These are phyloP conservation scores for Hyphodiscus sp. DNA, from an alignment of 2,329 filamentous ascomycete genomes.

Conservation along the genomic window DNA sequence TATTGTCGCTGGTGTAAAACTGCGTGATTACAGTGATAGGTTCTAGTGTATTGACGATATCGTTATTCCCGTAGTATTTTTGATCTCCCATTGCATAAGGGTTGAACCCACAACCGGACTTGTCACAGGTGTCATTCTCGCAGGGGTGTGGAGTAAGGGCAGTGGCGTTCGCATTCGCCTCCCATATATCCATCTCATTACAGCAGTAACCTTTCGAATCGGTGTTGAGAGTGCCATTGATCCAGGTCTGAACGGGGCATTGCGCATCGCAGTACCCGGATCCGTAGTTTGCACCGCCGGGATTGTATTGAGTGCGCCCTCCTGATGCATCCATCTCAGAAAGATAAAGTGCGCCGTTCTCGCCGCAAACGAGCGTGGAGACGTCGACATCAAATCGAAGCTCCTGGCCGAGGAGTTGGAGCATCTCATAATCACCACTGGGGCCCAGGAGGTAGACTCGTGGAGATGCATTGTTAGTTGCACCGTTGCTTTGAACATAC, in stretches of 20 bases:
- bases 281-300: constrained; percentile 52
- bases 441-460: constrained; percentile 39
- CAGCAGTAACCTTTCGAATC: constrained; percentile 35
- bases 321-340: constrained; percentile 57
- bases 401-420: constrained; percentile 48
- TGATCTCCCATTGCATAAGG: constrained; percentile 49
- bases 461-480: constrained; percentile 28
- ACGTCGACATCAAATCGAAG: constrained; percentile 58
- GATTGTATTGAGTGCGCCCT: constrained; percentile 43
- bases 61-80: constrained; percentile 47
- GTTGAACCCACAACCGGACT: constrained; percentile 55
- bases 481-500: not conserved
- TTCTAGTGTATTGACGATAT: constrained; percentile 44
- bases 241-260: constrained; percentile 32
- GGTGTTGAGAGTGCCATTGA: not conserved
- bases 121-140: constrained; percentile 42
- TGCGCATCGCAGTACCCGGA: constrained; percentile 60
- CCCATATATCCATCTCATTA: constrained; percentile 57
- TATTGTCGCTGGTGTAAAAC: constrained; percentile 43
- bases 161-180: constrained; percentile 13
- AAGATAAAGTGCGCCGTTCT: constrained; percentile 67
- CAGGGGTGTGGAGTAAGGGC: constrained; percentile 51
- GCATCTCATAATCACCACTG: constrained; percentile 50
- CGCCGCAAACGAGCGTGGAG: constrained; percentile 58
- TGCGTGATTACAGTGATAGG: constrained; percentile 53